Evolutionary conservation across 345 rosid genomes (phyloP).

Genomic region (Ricinus communis): DNA sequence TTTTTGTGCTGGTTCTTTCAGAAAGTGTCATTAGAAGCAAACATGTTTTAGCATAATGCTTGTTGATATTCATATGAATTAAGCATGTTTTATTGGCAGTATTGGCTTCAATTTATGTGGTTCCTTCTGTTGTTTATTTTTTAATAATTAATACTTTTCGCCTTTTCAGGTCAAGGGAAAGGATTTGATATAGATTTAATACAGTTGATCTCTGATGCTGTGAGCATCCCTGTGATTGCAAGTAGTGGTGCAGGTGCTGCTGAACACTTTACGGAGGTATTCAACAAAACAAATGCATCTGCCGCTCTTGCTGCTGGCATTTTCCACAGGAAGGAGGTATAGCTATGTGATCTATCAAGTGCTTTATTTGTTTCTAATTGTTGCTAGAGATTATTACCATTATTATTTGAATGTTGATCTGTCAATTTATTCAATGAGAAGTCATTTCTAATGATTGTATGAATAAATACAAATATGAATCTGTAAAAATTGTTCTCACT

Average conservation of each 20-base stretch:
- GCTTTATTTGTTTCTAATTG: not conserved
- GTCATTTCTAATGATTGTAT: no score
- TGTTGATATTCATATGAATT: not conserved
- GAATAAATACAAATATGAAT: no score
- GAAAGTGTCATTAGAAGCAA: no score
- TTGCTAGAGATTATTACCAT: not conserved
- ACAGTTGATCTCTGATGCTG: constrained; percentile 81
- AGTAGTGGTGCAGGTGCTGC: constrained; percentile 93
- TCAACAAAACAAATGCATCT: constrained; percentile 73
- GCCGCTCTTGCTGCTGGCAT: constrained; percentile 99
- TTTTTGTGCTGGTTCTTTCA: no score
- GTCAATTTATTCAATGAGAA: not conserved
- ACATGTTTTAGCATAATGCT: not conserved
- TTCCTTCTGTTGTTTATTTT: not conserved
- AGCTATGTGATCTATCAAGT: not conserved
- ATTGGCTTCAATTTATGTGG: not conserved
- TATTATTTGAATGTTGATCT: not conserved
- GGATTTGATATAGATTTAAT: constrained; percentile 82
- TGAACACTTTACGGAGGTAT: constrained; percentile 85
- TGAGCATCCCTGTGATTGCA: constrained; percentile 92
- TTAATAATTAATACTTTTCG: not conserved
- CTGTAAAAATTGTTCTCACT: not conserved
- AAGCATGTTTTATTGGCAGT: not conserved
- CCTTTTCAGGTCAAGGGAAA: constrained; percentile 86
- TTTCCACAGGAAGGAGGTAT: constrained; percentile 95